Evolutionary conservation across 345 rosid species (phyloP), one percentile per base, ranked within the genome.

Genomic region (Cochlearia excelsa): DNA sequence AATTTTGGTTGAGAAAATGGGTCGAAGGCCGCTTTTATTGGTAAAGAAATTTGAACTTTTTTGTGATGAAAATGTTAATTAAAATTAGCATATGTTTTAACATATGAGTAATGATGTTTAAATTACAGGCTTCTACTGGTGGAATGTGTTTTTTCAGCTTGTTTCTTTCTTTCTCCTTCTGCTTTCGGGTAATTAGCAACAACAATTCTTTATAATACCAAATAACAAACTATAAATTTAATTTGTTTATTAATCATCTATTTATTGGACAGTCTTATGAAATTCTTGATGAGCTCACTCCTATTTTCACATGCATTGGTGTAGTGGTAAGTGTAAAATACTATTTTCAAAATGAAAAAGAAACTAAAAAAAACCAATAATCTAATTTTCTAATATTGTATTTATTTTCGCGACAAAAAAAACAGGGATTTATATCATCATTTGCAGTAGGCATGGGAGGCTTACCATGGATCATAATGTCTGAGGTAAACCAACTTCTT

Each of bases 401-500:
- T 9, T 26, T 23, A 34, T 7, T 47, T 55, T 37, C 29, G 23
- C 23, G 23, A 16, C 23, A 16, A 28, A 23, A 33, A 38, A 31
- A 54, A 57, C 40, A 78, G 95, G 87, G 81, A 9, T 69, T 54
- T 34, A 31, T 67, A 9, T 60, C 73, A 9, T 7, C 70, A 38
- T 76, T 61, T 59, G 63, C 76, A 30, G 0, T 77, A 30, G 85
- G 85, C 38, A 77, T 83, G 77, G 76, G 81, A 56, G 82, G 83
- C 51, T 67, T 83, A 43, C 81, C 88, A 30, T 78, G 81, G 77
- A 70, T 78, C 70, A 68, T 83, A 9, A 80, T 84, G 85, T 82
- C 95, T 9, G 90, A 86, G 89, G 89, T 86, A 69, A 48, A 16
- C 23, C 23, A 16, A 46, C 60, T 16, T 16, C 23, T 16, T 16